Base-by-base conservation (phyloP, 2,329 filamentous ascomycete species). In the Fusarium nurragi region DNA sequence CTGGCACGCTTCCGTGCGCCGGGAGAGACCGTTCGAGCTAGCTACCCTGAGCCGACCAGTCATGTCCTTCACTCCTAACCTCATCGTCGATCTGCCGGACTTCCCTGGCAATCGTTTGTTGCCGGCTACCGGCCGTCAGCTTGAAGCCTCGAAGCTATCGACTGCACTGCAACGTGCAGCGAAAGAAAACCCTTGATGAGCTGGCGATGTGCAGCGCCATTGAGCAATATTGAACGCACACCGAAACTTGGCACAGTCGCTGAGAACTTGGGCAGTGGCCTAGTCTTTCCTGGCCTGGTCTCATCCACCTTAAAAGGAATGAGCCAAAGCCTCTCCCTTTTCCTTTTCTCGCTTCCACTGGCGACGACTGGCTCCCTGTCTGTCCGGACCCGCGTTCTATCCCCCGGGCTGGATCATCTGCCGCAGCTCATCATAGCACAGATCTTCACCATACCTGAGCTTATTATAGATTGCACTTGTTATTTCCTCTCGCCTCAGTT, bases 41-140 rank as follows among this genome's bases (percentile, higher is more conserved):
- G 50, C 39, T 37, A 34, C 44, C 43, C n/a, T 28, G 28, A 30
- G 26, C 32, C 39, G 43, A 26, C 59, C 47, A 60, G 64, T 67
- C 22, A 60, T 14, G 54, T 51, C 22, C 30, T 67, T 46, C 11
- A 56, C 45, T 26, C 53, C 44, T 45, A 45, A 64, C 44, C 47
- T 53, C 64, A 67, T 67, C 64, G 64, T 65, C 59, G 64, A 67
- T 67, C 64, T 67, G 51, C 64, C 64, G 64, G 43, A 30, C 30
- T 64, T 48, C 45, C 30, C 49, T 45, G 37, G 41, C 37, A 40
- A 21, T 41, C 16, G n/a, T 43, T 39, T 48, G 46, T 41, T 56
- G 53, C 51, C 48, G 51, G 44, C 37, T 44, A 32, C 48, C 48
- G 56, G 49, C 25, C 40, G 32, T 38, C 52, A 54, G 39, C 51